phyloP scores from a whole-genome alignment of 768 basidiomycete genomes.

The Inosperma sp. region DNA sequence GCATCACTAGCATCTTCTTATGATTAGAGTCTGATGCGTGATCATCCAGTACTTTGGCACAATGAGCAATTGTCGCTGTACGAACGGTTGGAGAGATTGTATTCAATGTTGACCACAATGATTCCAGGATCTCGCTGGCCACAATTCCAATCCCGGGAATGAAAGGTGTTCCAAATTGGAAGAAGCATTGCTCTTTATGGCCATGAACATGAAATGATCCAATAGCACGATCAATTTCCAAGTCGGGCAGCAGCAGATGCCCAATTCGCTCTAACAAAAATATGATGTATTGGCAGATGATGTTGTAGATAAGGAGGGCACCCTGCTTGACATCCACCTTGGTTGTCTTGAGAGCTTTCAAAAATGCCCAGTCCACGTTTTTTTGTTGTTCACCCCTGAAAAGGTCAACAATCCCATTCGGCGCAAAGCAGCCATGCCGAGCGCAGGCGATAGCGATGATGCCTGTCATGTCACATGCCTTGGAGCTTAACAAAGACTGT shows the following conservation, averaged over 20 bases:
- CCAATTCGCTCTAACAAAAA: conserved; percentile 10
- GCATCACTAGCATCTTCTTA: too few relatives aligned
- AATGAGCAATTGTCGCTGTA: background rate
- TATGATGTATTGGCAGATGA: conserved; percentile 17
- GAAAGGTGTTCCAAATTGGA: conserved; percentile 19
- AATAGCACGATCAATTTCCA: conserved; percentile 15
- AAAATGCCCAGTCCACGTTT: conserved; percentile 19
- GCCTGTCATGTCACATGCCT: conserved; percentile 13
- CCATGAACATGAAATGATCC: conserved; percentile 26
- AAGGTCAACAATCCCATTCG: conserved; percentile 9
- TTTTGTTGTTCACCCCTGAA: conserved; percentile 24
- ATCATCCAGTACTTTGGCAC: background rate
- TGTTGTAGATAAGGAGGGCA: conserved; percentile 16
- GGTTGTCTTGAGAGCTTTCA: conserved; percentile 10
- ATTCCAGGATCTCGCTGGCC: conserved; percentile 1
- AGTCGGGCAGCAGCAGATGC: background rate
- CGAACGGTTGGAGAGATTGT: background rate
- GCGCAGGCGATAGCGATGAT: conserved; percentile 14
- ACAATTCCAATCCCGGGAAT: conserved; percentile 12
- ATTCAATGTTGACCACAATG: background rate
- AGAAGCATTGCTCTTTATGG: conserved; percentile 24
- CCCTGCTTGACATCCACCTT: conserved; percentile 13
- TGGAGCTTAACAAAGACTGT: conserved; percentile 1
- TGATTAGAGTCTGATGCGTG: background rate
- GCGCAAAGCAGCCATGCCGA: conserved; percentile 13